Evolutionary conservation across 495 filamentous ascomycete species (phyloP).

Genomic region (Astrothelium subdiscretum): DNA sequence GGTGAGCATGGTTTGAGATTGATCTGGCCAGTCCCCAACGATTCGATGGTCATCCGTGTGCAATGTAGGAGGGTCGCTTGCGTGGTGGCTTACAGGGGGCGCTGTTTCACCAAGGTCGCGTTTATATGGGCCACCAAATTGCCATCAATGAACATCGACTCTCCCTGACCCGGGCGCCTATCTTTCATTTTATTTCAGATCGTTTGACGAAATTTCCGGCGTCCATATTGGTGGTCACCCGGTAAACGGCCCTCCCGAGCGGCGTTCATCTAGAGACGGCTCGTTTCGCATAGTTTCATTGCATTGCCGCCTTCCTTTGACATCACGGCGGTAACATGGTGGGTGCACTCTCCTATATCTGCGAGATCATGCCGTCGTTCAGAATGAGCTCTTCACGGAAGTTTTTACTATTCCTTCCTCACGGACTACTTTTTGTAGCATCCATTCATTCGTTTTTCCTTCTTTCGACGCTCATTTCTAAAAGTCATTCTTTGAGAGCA

Average conservation of each 20-base stretch:
- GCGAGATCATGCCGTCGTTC: not conserved
- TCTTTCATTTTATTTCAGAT: not conserved
- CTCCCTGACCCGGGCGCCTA: not conserved
- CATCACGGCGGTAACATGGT: not conserved
- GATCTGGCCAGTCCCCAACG: not conserved
- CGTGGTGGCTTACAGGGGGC: not conserved
- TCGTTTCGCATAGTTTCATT: not conserved
- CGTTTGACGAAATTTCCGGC: not conserved
- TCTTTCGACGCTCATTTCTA: not conserved
- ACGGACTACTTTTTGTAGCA: not conserved
- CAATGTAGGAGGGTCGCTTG: not conserved
- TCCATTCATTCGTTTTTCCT: not conserved
- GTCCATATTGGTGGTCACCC: not conserved
- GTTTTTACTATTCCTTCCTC: not conserved
- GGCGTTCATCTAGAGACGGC: not conserved
- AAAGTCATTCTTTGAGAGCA: not conserved
- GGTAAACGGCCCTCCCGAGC: not conserved
- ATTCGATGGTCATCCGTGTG: not conserved
- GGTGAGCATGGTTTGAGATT: not conserved
- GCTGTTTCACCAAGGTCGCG: constrained; percentile 1
- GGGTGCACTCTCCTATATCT: not conserved
- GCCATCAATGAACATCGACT: not conserved
- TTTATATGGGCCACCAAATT: not conserved
- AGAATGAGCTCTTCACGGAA: not conserved
- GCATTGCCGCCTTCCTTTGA: not conserved